Percentiles rank a stretch among this genome's conserved stretches.
phyloP scores from a whole-genome alignment of 371 early-diverging fungal genomes.

The Mucor velutinosus region DNA sequence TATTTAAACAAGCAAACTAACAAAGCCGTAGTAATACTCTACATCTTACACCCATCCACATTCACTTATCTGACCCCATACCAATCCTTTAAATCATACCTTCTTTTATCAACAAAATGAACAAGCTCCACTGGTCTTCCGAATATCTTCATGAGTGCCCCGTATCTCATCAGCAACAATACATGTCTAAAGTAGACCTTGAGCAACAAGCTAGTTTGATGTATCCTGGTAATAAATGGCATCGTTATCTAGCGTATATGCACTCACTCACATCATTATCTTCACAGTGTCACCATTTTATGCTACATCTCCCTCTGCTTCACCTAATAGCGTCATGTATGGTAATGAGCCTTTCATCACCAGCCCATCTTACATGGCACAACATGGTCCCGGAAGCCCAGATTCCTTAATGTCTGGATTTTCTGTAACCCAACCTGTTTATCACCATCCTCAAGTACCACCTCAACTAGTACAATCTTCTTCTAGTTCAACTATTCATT shows the following conservation, averaged over 20 bases:
- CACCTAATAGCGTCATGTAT: conserved; percentile 15
- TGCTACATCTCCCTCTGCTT: conserved; percentile 18
- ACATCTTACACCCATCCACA: neutral
- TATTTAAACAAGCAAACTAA: neutral
- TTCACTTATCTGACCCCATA: conserved; percentile 6
- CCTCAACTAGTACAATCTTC: conserved; percentile 43
- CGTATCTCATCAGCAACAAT: conserved; percentile 26
- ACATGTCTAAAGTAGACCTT: conserved; percentile 18
- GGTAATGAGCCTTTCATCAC: conserved; percentile 18
- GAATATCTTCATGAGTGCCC: conserved; percentile 38
- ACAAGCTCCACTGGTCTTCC: conserved; percentile 22
- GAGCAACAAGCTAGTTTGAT: conserved; percentile 32
- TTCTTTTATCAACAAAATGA: conserved; percentile 6
- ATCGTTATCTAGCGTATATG: neutral
- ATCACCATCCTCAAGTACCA: conserved; percentile 21
- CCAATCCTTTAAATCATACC: conserved; percentile 7
- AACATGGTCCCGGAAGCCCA: conserved; percentile 34
- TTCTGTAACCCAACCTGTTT: conserved; percentile 16
- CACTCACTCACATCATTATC: neutral
- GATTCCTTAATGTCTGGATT: conserved; percentile 37
- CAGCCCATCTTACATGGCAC: conserved; percentile 13
- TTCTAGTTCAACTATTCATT: conserved; percentile 22
- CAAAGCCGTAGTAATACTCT: neutral
- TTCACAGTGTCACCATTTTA: conserved; percentile 23
- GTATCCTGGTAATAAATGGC: conserved; percentile 32